These are phyloP conservation scores for Talaromyces stipitatus DNA, from an alignment of 495 filamentous ascomycete genomes.

Conservation along the genomic window DNA sequence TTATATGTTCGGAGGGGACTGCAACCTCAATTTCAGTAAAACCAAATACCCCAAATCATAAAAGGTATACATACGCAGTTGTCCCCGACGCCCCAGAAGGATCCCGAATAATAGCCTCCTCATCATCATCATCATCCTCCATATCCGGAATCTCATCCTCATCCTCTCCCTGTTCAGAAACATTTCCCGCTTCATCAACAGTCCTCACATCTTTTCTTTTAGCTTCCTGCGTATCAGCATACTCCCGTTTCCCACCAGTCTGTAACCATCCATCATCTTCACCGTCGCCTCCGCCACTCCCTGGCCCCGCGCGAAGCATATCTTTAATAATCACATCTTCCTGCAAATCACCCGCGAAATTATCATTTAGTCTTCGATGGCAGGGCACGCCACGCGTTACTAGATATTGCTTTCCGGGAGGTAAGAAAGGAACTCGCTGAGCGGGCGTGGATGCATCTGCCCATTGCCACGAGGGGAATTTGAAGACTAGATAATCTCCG, in stretches of 20 bases:
- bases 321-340: constrained; percentile 80
- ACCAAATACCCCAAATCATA: not conserved
- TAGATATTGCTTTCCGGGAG: constrained; percentile 87
- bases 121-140: constrained; percentile 95
- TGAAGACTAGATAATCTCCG: constrained; percentile 97
- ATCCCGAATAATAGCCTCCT: constrained; percentile 93
- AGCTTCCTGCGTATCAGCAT: constrained; percentile 59
- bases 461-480: constrained; percentile 99
- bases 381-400: constrained; percentile 93
- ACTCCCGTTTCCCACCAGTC: constrained; percentile 58
- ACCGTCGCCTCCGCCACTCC: constrained; percentile 38
- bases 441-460: constrained; percentile 69
- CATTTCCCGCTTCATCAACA: constrained; percentile 73
- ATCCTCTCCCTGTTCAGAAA: constrained; percentile 60
- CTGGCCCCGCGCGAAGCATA: constrained; percentile 53
- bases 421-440: constrained; percentile 75
- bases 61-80: constrained; percentile 53
- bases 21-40: constrained; percentile 2
- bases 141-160: constrained; percentile 92
- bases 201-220: constrained; percentile 75
- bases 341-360: constrained; percentile 79
- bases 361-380: constrained; percentile 81
- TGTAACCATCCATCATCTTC: constrained; percentile 89
- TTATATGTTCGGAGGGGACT: constrained; percentile 88
- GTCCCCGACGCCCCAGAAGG: constrained; percentile 46